Conservation (phyloP, 495 filamentous ascomycete species). For the Copromyces sp. region DNA sequence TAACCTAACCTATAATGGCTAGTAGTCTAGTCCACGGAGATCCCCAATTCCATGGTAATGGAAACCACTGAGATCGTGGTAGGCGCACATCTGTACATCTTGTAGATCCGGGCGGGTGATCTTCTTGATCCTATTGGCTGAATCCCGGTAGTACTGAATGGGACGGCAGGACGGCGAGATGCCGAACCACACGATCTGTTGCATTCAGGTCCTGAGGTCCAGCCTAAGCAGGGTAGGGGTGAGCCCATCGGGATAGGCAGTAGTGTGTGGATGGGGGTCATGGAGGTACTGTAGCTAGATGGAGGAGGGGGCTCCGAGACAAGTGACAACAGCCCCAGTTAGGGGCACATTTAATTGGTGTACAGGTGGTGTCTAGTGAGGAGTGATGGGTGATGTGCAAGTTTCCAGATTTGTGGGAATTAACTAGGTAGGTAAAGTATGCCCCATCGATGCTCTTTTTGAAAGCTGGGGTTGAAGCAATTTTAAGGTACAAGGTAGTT, state of each 20-base stretch:
- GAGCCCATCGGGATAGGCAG: background rate
- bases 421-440: background rate
- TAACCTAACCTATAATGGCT: no score
- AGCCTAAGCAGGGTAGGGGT: background rate
- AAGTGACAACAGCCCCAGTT: background rate
- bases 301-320: background rate
- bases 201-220: background rate
- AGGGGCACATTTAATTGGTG: background rate
- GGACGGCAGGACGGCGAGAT: background rate
- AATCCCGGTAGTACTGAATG: no score
- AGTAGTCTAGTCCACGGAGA: background rate
- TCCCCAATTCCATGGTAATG: background rate
- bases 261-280: no score
- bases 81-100: background rate
- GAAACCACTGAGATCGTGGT: background rate
- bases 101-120: background rate
- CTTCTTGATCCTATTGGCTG: background rate
- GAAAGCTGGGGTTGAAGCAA: background rate
- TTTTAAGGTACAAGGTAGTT: background rate
- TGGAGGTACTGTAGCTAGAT: background rate
- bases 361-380: background rate
- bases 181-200: background rate
- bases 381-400: background rate
- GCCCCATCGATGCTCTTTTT: background rate
- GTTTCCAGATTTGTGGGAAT: background rate